Base-by-base conservation (phyloP, 2,329 filamentous ascomycete species). In the Paraconiothyrium sp. region DNA sequence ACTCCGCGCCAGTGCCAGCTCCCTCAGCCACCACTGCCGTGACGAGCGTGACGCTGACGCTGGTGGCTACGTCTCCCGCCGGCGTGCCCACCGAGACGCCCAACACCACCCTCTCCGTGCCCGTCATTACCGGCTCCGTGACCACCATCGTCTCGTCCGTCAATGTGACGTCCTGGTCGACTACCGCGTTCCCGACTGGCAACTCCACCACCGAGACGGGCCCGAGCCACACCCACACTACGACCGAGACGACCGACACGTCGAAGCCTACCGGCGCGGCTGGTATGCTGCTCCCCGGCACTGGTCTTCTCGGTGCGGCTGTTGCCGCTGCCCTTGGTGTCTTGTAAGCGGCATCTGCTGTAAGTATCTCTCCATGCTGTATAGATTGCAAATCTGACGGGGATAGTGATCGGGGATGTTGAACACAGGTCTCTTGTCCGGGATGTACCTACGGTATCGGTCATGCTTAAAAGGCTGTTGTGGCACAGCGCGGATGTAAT, bases 301-400 rank as follows among this genome's bases (percentile, higher is more conserved):
- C 30, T 10, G 54, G 43, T 13, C 16, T 47, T 7, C 43, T 56
- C 30, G 54, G 54, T 22, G 54, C 46, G n/a, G 54, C 43, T 16
- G 32, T 56, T 24, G 54, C 54, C 1, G 54, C 43, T 24, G 54
- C 54, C 13, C 43, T 56, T 22, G 54, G 54, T 47, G 43, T 27
- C 13, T 47, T 56, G 41, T 56, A 56, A 34, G n/a, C 24, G 35
- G 5, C 30, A 5, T 50, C 9, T 22, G 4, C 13, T 24, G 43
- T 46, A 24, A 24, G 43, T 46, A 24, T 24, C 9, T 22, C n/a
- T 7, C 20, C 43, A 11, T 9, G 2, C 6, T 4, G 4, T 24
- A 8, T 10, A 10, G 35, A 30, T n/a, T 20, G 4, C 6, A 2
- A 24, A 2, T 2, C 43, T 22, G 10, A 24, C 20, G 13, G 6